phyloP scores from a whole-genome alignment of 2,329 filamentous ascomycete genomes.

The Penicillium occitanis region DNA sequence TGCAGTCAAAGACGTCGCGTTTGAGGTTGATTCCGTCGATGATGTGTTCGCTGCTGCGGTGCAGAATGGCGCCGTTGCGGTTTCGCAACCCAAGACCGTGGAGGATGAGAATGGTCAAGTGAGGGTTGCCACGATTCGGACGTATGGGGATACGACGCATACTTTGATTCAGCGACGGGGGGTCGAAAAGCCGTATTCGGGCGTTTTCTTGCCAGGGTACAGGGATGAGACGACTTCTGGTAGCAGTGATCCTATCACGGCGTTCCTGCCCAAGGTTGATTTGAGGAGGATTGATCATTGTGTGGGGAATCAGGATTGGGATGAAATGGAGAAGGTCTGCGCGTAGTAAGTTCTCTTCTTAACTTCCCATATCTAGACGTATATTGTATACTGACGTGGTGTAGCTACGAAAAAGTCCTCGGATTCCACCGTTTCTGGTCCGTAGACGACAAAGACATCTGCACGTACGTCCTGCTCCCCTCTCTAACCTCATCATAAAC shows the following conservation, averaged over 20 bases:
- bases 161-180: constrained; percentile 72
- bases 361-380: not conserved
- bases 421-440: constrained; percentile 98
- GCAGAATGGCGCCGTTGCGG: constrained; percentile 43
- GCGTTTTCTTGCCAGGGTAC: constrained; percentile 82
- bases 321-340: constrained; percentile 71
- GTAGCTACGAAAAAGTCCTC: constrained; percentile 79
- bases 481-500: too few species aligned
- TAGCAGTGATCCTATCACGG: constrained; percentile 48
- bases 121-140: constrained; percentile 75
- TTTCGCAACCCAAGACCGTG: constrained; percentile 55
- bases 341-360: constrained; percentile 49
- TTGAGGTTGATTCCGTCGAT: constrained; percentile 86
- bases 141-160: constrained; percentile 94
- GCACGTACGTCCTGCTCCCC: constrained; percentile 51
- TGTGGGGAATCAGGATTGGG: constrained; percentile 95
- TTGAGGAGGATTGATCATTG: constrained; percentile 88
- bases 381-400: constrained; percentile 8
- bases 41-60: constrained; percentile 76
- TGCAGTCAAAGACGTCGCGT: constrained; percentile 91
- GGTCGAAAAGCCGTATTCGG: constrained; percentile 56
- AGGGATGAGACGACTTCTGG: constrained; percentile 50
- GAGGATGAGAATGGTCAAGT: constrained; percentile 65
- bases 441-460: constrained; percentile 89
- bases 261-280: constrained; percentile 60